Conservation (phyloP, 805 yeast species). For the Starmerella vaccinii region DNA sequence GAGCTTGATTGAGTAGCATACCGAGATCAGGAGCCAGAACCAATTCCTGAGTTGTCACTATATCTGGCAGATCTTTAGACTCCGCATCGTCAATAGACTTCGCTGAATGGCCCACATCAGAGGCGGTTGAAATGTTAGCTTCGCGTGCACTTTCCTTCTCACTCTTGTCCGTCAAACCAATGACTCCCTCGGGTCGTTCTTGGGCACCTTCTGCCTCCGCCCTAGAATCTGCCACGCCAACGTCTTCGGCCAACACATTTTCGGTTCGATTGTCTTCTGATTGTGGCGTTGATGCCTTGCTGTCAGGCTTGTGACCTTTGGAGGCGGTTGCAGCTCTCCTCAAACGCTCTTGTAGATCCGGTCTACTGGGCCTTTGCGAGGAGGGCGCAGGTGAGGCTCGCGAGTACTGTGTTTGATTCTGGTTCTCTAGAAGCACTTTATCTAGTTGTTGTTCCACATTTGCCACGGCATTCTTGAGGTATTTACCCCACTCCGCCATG, state of each 20-base stretch:
- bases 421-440: constrained; percentile 31
- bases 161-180: too few species aligned
- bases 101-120: too few species aligned
- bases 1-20: constrained; percentile 7
- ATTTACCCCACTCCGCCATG: constrained; percentile 28
- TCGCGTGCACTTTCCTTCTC: too few species aligned
- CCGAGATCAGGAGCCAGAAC: constrained; percentile 41
- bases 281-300: neutral
- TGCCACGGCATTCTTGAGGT: constrained; percentile 35
- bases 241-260: neutral
- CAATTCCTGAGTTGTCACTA: constrained; percentile 37
- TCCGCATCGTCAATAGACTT: constrained; percentile 10
- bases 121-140: too few species aligned
- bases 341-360: constrained; percentile 74
- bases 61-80: constrained; percentile 14
- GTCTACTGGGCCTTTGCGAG: constrained; percentile 30
- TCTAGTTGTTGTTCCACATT: constrained; percentile 35
- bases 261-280: neutral
- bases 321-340: constrained; percentile 59
- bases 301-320: neutral
- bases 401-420: constrained; percentile 1
- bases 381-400: neutral
- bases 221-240: too few species aligned
- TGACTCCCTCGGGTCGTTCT: too few species aligned
- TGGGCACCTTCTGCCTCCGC: too few species aligned